phyloP scores from a whole-genome alignment of 352 stramenopile species.

The Globisporangium emineosum region DNA sequence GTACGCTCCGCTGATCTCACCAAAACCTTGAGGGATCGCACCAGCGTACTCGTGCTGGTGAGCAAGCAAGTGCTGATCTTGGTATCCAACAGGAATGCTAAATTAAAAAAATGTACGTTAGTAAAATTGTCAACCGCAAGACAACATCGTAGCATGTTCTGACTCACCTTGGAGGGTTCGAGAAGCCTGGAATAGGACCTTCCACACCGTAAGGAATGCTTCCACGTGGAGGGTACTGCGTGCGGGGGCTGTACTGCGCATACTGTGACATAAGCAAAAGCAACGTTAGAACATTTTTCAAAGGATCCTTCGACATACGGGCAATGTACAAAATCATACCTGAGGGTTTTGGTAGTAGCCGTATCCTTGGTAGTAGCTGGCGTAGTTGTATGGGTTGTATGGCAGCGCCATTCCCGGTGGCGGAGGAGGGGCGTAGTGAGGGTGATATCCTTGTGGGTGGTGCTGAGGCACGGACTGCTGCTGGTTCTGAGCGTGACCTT shows the following conservation, averaged over 20 bases:
- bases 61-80: slow-evolving; percentile 78
- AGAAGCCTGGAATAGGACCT: slow-evolving; percentile 75
- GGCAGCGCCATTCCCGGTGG: slow-evolving; percentile 82
- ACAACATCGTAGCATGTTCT: neutral
- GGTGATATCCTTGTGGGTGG: slow-evolving; percentile 79
- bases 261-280: slow-evolving; percentile 43
- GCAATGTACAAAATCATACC: slow-evolving; percentile 23
- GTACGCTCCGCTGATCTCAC: slow-evolving; percentile 77
- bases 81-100: slow-evolving; percentile 72
- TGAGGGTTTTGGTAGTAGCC: slow-evolving; percentile 88
- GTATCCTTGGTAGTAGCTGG: slow-evolving; percentile 83
- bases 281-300: slow-evolving; percentile 7
- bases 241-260: slow-evolving; percentile 83
- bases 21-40: slow-evolving; percentile 74
- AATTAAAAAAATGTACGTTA: slow-evolving; percentile 12
- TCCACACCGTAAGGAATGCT: slow-evolving; percentile 84
- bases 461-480: slow-evolving; percentile 56
- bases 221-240: slow-evolving; percentile 80
- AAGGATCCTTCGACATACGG: neutral
- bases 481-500: slow-evolving; percentile 20
- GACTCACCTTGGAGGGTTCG: slow-evolving; percentile 57
- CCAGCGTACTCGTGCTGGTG: slow-evolving; percentile 82
- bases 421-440: slow-evolving; percentile 78
- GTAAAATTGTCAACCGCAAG: neutral
- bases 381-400: slow-evolving; percentile 90